Conservation (phyloP, 139 green algal genomes). For the Edaphochlamys debaryana region DNA sequence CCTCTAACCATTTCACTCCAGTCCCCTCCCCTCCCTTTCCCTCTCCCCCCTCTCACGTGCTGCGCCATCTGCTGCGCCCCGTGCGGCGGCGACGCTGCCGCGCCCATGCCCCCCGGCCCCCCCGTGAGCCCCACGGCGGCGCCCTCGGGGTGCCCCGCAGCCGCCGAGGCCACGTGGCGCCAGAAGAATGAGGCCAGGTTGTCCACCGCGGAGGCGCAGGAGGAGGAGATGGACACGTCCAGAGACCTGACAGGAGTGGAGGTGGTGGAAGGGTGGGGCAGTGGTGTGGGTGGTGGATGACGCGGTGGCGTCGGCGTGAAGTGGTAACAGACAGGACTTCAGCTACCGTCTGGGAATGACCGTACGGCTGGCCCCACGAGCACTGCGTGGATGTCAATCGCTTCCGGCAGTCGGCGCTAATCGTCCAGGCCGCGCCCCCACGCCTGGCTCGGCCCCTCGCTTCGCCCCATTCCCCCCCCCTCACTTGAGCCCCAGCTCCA, state of each 20-base stretch:
- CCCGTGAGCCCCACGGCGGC: constrained; percentile 14
- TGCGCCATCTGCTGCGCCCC: constrained; percentile 43
- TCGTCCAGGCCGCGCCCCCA: too few species aligned
- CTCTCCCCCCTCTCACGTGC: constrained; percentile 40
- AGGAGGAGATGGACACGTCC: constrained; percentile 78
- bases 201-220: constrained; percentile 92
- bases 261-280: not conserved
- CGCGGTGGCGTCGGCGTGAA: not conserved
- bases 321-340: too few species aligned
- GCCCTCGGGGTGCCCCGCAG: constrained; percentile 17
- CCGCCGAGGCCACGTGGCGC: constrained; percentile 36
- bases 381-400: too few species aligned
- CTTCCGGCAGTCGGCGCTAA: too few species aligned
- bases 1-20: not conserved
- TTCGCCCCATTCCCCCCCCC: not conserved
- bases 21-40: not conserved
- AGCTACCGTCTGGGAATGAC: too few species aligned
- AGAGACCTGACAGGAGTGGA: constrained; percentile 6
- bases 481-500: constrained; percentile 84
- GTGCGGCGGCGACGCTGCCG: not conserved
- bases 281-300: not conserved
- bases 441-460: not conserved
- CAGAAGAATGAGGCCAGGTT: constrained; percentile 88
- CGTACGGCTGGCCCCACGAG: too few species aligned
- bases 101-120: constrained; percentile 4